Evolutionary conservation across 2,329 filamentous ascomycete species (phyloP), one percentile per base, ranked within the genome.

Genomic region (Calonectria naviculata): DNA sequence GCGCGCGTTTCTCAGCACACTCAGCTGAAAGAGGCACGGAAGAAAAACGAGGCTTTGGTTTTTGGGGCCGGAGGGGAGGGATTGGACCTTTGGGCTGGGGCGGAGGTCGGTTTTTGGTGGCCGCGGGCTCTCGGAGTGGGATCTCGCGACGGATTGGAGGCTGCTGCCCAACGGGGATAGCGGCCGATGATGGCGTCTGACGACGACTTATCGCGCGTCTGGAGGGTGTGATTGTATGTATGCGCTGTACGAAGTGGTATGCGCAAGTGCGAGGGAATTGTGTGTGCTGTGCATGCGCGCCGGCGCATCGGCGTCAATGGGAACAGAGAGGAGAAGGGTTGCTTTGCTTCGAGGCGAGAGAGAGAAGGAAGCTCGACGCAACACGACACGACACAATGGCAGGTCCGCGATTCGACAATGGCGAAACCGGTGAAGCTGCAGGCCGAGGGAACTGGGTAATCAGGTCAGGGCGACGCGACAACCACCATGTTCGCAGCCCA

Each of bases 401-500:
- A 64, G 54, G 34, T 62, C 61, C 68, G 73, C 72, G 72, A 71
- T 68, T 52, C 68, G 36, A 71, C 70, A 70, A 69, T 71, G 61
- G 68, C 68, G 68, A 67, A 66, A 38, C 68, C 61, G 54, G 71
- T 70, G 62, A 71, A 62, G 69, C 63, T 28, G 64, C 49, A 58
- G 58, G 58, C 44, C 47, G 54, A 54, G 66, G 63, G 61, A 68
- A 75, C 64, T 54, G 67, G 68, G 73, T 72, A 62, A 68, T 76
- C 71, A 71, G 71, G 46, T 74, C 71, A 70, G 68, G 73, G 75
- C 68, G 69, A 68, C 66, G 49, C 70, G 54, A 71, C 31, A 52
- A 67, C 70, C 71, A 76, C 67, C 75, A 74, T 77, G 71, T 71
- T 75, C 68, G 52, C 66, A 70, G 65, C 74, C 73, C 74, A 76